Conservation (phyloP, 306 rosid genomes). For the Prunus mongolica region DNA sequence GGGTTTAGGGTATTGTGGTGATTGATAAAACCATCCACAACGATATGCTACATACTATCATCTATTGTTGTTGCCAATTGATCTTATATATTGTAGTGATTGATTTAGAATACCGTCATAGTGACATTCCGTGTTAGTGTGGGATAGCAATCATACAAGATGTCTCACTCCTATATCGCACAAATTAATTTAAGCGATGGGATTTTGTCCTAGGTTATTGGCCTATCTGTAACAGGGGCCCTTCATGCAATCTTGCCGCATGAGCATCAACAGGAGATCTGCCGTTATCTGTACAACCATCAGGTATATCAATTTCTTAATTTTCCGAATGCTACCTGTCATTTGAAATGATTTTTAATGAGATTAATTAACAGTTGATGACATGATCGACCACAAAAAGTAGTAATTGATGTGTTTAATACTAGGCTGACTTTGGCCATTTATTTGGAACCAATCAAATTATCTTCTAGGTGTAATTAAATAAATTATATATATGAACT, state of each 20-base stretch:
- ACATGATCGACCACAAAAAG: not conserved
- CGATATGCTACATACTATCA: no score
- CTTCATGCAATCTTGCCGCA: slow-evolving; percentile 30
- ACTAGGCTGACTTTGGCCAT: not conserved
- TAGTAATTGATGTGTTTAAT: no score
- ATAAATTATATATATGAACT: not conserved
- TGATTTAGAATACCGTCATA: no score
- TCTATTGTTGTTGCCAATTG: no score
- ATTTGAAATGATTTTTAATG: not conserved
- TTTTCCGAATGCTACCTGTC: not conserved
- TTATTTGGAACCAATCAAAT: not conserved
- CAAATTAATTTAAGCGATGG: not conserved
- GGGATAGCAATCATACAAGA: not conserved
- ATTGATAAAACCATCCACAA: no score
- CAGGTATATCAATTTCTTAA: slow-evolving; percentile 33
- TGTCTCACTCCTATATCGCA: not conserved
- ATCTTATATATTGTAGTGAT: no score
- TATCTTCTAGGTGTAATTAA: no score
- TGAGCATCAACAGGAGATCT: slow-evolving; percentile 45
- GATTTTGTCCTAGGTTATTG: slow-evolving; percentile 47
- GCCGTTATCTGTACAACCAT: slow-evolving; percentile 64
- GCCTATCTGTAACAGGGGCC: slow-evolving; percentile 45
- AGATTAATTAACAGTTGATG: not conserved
- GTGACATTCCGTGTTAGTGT: no score
- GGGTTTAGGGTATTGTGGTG: no score